Evolutionary conservation across 129 eudicot genomes (phyloP).

Genomic region (Heracleum sosnowskyi): DNA sequence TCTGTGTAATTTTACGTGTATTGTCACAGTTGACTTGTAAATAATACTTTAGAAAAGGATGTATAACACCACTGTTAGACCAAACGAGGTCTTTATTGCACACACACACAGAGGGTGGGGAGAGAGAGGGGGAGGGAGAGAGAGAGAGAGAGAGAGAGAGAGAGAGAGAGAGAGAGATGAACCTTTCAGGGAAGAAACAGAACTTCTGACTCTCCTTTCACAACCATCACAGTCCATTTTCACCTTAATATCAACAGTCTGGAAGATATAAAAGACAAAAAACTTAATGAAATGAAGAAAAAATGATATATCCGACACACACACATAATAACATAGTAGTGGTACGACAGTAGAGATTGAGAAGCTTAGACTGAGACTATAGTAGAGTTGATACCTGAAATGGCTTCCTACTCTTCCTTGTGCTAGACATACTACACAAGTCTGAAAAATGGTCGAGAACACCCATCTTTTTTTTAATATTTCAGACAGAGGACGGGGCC

Average conservation of each 20-base stretch:
- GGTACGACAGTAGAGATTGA: no score
- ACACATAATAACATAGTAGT: no score
- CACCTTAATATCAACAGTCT: slow-evolving; percentile 29
- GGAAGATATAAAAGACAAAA: neutral
- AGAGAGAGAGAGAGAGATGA: neutral
- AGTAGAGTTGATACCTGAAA: slow-evolving; percentile 14
- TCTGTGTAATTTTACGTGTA: no score
- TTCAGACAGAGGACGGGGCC: neutral
- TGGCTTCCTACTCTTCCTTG: slow-evolving; percentile 20
- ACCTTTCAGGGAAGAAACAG: slow-evolving; percentile 26
- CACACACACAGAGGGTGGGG: no score
- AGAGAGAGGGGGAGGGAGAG: neutral
- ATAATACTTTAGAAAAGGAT: no score
- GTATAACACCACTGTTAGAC: no score
- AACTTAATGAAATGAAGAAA: neutral
- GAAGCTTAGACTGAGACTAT: neutral
- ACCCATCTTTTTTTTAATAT: slow-evolving; percentile 14
- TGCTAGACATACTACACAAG: slow-evolving; percentile 15
- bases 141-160: no score
- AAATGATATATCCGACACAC: neutral
- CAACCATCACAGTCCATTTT: slow-evolving; percentile 35
- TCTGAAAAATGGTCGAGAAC: slow-evolving; percentile 15
- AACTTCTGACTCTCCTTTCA: slow-evolving; percentile 24
- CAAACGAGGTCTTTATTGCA: no score
- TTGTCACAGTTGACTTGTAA: no score